A percentile compares a stretch with the other conserved stretches of the same genome.
Evolutionary conservation across 2,329 filamentous ascomycete genomes (phyloP).

Genomic region (Atkinsonella hypoxylon): DNA sequence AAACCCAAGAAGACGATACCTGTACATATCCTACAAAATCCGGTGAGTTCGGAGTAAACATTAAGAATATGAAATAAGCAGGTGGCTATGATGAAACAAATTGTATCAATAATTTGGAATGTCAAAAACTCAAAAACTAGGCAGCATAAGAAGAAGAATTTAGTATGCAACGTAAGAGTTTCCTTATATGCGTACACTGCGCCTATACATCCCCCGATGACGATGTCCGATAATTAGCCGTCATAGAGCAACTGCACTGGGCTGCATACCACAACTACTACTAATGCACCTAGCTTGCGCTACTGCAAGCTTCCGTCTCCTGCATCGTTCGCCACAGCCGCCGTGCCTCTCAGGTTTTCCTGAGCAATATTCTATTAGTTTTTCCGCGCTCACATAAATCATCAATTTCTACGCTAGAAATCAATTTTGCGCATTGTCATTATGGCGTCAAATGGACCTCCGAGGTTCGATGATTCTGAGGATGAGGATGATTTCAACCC

Average conservation of each 20-base stretch:
- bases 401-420: neutral
- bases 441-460: slow-evolving; percentile 36
- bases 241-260: neutral
- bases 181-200: no score
- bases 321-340: neutral
- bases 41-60: no score
- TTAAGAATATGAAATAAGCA: no score
- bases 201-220: neutral
- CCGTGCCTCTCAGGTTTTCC: neutral
- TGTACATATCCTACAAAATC: no score
- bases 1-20: no score
- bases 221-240: neutral
- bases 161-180: no score
- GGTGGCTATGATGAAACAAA: no score
- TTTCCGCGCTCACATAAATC: neutral
- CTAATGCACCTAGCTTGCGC: neutral
- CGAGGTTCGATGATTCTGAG: slow-evolving; percentile 49
- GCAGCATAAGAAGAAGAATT: no score
- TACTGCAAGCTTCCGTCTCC: neutral
- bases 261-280: no score
- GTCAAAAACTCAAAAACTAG: no score
- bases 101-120: no score
- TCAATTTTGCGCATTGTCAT: slow-evolving; percentile 8
- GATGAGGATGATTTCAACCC: slow-evolving; percentile 90
- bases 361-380: neutral